Evolutionary conservation across 2,329 filamentous ascomycete genomes (phyloP).

Genomic region (Colletotrichum gloeosporioides): DNA sequence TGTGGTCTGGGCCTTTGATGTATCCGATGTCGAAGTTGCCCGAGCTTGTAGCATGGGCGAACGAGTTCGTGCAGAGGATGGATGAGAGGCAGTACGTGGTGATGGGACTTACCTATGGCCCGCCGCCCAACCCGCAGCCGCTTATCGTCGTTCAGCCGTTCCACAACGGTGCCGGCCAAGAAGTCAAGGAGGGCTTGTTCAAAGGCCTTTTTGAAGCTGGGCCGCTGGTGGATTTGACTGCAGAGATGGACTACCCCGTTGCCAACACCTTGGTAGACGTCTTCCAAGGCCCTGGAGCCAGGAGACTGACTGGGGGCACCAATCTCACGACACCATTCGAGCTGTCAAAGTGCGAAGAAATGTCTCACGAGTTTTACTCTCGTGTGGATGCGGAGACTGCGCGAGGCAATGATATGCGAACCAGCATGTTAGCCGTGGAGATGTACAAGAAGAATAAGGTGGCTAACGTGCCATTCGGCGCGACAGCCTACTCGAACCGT

Average conservation of each 20-base stretch:
- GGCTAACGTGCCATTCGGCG: conserved; percentile 34
- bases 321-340: conserved; percentile 48
- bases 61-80: conserved; percentile 33
- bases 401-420: conserved; percentile 27
- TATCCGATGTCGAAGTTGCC: conserved; percentile 30
- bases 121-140: conserved; percentile 31
- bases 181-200: conserved; percentile 38
- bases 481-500: conserved; percentile 51
- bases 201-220: conserved; percentile 40
- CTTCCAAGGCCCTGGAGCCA: conserved; percentile 39
- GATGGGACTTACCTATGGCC: conserved; percentile 24
- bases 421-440: conserved; percentile 44
- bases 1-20: conserved; percentile 34
- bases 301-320: conserved; percentile 45
- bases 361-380: conserved; percentile 34
- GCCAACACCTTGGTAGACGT: conserved; percentile 44
- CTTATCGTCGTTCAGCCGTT: conserved; percentile 32
- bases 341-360: conserved; percentile 32
- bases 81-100: conserved; percentile 23
- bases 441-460: conserved; percentile 45
- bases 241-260: conserved; percentile 44
- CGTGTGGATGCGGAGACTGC: conserved; percentile 24
- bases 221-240: conserved; percentile 39
- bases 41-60: conserved; percentile 28
- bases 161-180: conserved; percentile 40